Percentiles rank a stretch among this genome's conserved stretches.
These are phyloP conservation scores for Luffa aegyptiaca DNA, from an alignment of 306 rosid genomes.

Conservation along the genomic window DNA sequence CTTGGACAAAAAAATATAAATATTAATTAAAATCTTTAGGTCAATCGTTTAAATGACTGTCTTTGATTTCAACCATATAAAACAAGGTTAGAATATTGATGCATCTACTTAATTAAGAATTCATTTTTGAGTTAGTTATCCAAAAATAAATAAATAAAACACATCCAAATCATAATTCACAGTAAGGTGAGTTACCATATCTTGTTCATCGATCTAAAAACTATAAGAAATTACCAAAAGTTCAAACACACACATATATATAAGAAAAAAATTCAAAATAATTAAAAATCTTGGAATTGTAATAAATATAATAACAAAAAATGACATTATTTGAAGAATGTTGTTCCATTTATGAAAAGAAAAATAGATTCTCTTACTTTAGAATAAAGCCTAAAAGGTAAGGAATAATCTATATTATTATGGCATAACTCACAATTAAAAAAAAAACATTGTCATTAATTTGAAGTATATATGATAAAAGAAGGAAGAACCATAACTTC, in stretches of 20 bases:
- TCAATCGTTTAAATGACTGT: neutral
- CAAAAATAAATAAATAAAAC: no score
- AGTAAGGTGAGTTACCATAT: neutral
- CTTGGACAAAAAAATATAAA: no score
- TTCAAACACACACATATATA: no score
- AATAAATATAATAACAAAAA: neutral
- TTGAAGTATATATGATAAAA: neutral
- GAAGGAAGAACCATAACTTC: neutral
- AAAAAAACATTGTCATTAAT: neutral
- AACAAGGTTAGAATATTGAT: neutral
- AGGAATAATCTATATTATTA: neutral
- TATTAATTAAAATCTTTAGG: neutral
- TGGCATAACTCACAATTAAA: neutral
- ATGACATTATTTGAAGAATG: neutral
- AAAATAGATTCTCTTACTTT: neutral
- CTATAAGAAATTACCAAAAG: neutral
- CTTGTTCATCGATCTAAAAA: neutral
- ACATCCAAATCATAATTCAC: neutral
- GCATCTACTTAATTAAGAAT: no score
- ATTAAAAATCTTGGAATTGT: neutral
- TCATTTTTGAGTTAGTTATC: neutral
- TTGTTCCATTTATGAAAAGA: neutral
- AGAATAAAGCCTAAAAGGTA: neutral
- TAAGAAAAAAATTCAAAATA: neutral
- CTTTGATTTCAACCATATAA: neutral